A percentile compares a stretch with the other conserved stretches of the same genome.
These are phyloP conservation scores for Perkinsus olseni DNA, from an alignment of 169 alveolate species.

Conservation along the genomic window DNA sequence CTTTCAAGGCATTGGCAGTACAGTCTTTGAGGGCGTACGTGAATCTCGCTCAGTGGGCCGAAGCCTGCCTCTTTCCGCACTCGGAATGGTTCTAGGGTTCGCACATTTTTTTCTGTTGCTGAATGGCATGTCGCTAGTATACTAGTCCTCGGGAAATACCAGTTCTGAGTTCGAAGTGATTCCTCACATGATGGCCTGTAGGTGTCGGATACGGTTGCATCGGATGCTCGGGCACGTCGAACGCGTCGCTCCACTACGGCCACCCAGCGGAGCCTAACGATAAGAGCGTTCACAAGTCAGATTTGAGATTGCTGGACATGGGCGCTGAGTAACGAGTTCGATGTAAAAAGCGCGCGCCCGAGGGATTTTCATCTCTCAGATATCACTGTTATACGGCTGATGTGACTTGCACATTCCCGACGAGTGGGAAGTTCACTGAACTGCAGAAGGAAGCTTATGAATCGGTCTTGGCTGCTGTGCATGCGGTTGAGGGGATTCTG, in stretches of 20 bases:
- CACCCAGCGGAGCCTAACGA: conserved; percentile 23
- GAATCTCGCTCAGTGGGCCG: too few relatives aligned
- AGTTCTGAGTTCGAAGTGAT: too few relatives aligned
- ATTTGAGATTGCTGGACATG: conserved; percentile 15
- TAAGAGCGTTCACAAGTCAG: conserved; percentile 1
- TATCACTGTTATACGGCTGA: conserved; percentile 64
- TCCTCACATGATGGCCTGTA: background rate
- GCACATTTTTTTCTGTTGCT: too few relatives aligned
- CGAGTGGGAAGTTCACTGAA: conserved; percentile 61
- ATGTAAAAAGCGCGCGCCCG: background rate
- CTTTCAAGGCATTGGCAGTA: too few relatives aligned
- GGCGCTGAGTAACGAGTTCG: conserved; percentile 23
- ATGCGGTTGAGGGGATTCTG: conserved; percentile 42
- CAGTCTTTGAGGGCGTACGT: too few relatives aligned
- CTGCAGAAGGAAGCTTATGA: conserved; percentile 53
- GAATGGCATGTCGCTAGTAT: too few relatives aligned
- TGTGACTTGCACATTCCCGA: conserved; percentile 71
- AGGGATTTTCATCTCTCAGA: background rate
- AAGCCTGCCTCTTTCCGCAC: too few relatives aligned
- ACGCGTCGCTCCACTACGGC: conserved; percentile 29
- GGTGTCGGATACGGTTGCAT: conserved; percentile 17
- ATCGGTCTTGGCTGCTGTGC: conserved; percentile 61
- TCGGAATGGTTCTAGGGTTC: too few relatives aligned
- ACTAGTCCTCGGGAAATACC: too few relatives aligned
- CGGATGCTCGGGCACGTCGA: background rate